A percentile compares a stretch with the other conserved stretches of the same genome.
These are phyloP conservation scores for Scenedesmus sp. DNA, from an alignment of 163 green algal genomes.

Conservation along the genomic window DNA sequence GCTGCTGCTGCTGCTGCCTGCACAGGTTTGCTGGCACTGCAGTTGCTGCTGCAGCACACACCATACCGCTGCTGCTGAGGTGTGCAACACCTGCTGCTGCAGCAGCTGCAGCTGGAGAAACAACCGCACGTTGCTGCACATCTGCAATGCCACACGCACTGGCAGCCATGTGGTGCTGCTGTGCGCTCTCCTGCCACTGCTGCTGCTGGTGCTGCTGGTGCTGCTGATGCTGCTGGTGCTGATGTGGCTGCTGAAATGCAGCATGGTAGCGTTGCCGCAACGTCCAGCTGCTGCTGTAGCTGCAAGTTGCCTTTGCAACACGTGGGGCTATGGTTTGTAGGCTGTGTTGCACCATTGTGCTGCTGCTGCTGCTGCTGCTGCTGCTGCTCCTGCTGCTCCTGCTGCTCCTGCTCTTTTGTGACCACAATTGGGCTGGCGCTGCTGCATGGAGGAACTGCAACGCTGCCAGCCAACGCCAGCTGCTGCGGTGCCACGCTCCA, in stretches of 20 bases:
- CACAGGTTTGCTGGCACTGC: not conserved
- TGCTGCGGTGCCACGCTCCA: conserved; percentile 48
- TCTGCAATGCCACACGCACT: not conserved
- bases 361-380: not conserved
- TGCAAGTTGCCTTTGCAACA: not conserved
- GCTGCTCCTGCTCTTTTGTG: not conserved
- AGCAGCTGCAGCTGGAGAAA: not conserved
- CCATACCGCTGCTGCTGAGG: not conserved
- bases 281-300: not conserved
- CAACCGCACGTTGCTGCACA: not conserved
- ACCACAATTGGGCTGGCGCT: not conserved
- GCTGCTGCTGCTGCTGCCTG: not conserved
- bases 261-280: not conserved
- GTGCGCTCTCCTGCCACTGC: not conserved
- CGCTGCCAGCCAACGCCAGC: not conserved
- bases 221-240: not conserved
- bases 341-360: not conserved
- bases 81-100: not conserved
- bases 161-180: not conserved
- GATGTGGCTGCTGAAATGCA: too few species aligned
- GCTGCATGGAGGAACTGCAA: not conserved
- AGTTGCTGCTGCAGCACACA: not conserved
- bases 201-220: not conserved
- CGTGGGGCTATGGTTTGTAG: not conserved
- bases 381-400: not conserved